phyloP scores from a whole-genome alignment of 2,329 filamentous ascomycete genomes.

The Drechslerella dactyloides region DNA sequence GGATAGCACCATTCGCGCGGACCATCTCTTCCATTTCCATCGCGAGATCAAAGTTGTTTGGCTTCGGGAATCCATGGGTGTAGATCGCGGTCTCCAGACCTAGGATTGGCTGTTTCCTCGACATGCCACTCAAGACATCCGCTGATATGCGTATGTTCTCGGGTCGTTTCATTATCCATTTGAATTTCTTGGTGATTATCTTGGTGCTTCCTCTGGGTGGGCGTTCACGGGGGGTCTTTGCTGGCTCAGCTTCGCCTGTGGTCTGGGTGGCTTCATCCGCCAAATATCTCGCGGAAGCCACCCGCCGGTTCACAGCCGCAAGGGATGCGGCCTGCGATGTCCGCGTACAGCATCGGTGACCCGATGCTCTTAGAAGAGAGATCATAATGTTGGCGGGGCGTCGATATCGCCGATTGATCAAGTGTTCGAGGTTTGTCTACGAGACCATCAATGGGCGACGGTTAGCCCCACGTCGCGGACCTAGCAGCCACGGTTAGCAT shows the following conservation, averaged over 20 bases:
- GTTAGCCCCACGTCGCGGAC: background rate
- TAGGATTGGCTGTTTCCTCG: constrained; percentile 78
- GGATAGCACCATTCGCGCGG: constrained; percentile 78
- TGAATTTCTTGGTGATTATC: background rate
- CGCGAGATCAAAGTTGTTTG: constrained; percentile 76
- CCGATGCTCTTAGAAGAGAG: constrained; percentile 39
- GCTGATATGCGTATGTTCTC: constrained; percentile 74
- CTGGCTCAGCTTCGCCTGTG: too few relatives aligned
- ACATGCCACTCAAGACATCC: constrained; percentile 79
- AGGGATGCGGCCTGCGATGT: background rate
- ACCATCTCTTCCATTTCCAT: constrained; percentile 80
- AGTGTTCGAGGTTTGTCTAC: background rate
- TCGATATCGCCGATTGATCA: background rate
- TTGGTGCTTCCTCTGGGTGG: background rate
- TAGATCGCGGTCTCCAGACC: constrained; percentile 96
- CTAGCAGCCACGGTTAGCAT: background rate
- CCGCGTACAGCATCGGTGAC: constrained; percentile 14
- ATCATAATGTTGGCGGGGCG: constrained; percentile 9
- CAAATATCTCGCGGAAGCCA: constrained; percentile 5
- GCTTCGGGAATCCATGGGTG: constrained; percentile 84
- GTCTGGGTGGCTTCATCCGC: constrained; percentile 13
- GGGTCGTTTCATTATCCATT: constrained; percentile 31
- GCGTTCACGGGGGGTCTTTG: too few relatives aligned
- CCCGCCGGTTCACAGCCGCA: background rate
- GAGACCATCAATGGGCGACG: background rate